phyloP scores from a whole-genome alignment of 306 rosid genomes.

The Ochetophila trinervis region DNA sequence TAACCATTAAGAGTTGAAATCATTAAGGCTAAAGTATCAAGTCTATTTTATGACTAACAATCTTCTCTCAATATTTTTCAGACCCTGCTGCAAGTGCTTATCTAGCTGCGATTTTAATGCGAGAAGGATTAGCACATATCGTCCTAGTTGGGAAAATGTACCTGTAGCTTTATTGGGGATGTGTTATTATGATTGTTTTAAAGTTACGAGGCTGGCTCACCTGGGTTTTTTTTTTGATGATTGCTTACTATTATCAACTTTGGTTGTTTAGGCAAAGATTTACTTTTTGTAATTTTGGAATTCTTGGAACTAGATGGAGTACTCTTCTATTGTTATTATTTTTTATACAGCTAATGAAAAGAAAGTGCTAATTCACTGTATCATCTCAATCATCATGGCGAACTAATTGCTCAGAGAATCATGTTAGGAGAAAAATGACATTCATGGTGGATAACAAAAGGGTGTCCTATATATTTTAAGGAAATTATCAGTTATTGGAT shows the following conservation, averaged over 20 bases:
- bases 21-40: neutral
- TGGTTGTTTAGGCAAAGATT: no score
- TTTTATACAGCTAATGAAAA: no score
- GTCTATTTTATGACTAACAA: slow-evolving; percentile 5
- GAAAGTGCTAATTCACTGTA: no score
- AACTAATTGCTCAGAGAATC: neutral
- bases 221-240: neutral
- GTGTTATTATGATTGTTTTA: no score
- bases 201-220: no score
- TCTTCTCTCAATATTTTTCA: slow-evolving; percentile 36
- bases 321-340: no score
- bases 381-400: no score
- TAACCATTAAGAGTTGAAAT: neutral
- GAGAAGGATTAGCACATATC: slow-evolving; percentile 96
- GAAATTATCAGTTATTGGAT: neutral
- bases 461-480: neutral
- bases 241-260: no score
- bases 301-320: no score
- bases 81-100: slow-evolving; percentile 97
- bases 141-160: slow-evolving; percentile 92
- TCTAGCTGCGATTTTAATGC: slow-evolving; percentile 94
- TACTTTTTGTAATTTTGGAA: no score
- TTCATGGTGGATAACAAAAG: neutral
- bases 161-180: slow-evolving; percentile 5
- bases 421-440: neutral